phyloP scores from a whole-genome alignment of 768 basidiomycete genomes.

The Mrakia gelida region DNA sequence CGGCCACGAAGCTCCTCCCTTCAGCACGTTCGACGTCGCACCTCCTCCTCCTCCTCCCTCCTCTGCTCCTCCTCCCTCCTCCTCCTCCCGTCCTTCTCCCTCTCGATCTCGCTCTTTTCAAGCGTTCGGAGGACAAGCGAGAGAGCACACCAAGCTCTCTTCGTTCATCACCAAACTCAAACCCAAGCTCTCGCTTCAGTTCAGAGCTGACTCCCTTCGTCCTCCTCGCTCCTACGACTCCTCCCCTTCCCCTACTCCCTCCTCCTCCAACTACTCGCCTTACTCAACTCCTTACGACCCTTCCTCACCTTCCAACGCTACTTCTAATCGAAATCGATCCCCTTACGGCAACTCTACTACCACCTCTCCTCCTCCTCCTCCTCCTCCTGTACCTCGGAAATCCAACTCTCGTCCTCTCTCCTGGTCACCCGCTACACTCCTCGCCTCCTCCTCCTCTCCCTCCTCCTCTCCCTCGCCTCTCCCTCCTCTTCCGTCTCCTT shows the following conservation, averaged over 20 bases:
- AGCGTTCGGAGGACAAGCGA: neutral
- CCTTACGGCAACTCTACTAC: slow-evolving; percentile 38
- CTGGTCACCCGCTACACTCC: slow-evolving; percentile 45
- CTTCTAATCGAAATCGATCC: slow-evolving; percentile 52
- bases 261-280: neutral
- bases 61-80: neutral
- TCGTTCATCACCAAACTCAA: slow-evolving; percentile 9
- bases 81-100: neutral
- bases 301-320: neutral
- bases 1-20: neutral
- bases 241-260: neutral
- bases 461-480: slow-evolving; percentile 48
- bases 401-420: neutral
- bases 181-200: slow-evolving; percentile 15
- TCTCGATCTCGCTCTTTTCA: neutral
- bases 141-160: neutral
- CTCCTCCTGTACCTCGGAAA: slow-evolving; percentile 7
- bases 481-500: slow-evolving; percentile 51
- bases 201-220: neutral
- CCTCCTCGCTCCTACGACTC: slow-evolving; percentile 11
- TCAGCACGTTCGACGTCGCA: neutral
- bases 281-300: neutral
- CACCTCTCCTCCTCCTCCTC: neutral
- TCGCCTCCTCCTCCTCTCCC: slow-evolving; percentile 48
- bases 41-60: neutral